A percentile compares a stretch with the other conserved stretches of the same genome.
phyloP scores from a whole-genome alignment of 257 asterid species.

The Penstemon barbatus region DNA sequence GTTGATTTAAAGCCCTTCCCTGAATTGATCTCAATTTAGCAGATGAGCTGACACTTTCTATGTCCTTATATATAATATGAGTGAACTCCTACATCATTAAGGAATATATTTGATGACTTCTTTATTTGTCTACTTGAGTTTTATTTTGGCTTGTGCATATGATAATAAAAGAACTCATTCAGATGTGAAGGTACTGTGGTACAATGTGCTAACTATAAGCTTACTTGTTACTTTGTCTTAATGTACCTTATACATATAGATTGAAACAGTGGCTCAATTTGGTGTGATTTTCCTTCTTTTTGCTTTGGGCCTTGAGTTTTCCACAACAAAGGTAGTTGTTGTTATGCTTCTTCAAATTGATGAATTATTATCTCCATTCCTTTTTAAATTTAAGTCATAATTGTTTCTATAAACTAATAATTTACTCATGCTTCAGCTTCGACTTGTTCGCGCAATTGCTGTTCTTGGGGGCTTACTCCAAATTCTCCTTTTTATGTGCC shows the following conservation, averaged over 20 bases:
- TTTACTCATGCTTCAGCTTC: constrained; percentile 56
- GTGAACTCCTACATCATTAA: constrained; percentile 2
- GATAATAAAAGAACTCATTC: too few relatives aligned
- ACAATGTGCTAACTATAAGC: constrained; percentile 9
- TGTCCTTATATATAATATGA: constrained; percentile 16
- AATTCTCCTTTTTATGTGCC: constrained; percentile 89
- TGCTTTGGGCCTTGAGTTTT: constrained; percentile 97
- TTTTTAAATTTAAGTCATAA: constrained; percentile 20
- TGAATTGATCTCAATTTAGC: constrained; percentile 10
- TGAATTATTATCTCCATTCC: constrained; percentile 5
- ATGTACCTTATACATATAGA: constrained; percentile 50
- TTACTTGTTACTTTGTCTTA: constrained; percentile 18
- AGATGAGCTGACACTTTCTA: not conserved
- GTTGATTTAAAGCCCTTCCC: not conserved
- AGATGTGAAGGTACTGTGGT: too few relatives aligned
- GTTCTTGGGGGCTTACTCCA: constrained; percentile 95
- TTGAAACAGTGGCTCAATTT: constrained; percentile 99
- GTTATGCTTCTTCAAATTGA: constrained; percentile 21
- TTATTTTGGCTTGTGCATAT: constrained; percentile 15
- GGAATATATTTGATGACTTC: constrained; percentile 16
- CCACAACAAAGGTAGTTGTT: constrained; percentile 74
- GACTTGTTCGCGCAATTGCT: constrained; percentile 98
- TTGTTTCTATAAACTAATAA: constrained; percentile 26
- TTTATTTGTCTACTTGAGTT: constrained; percentile 5
- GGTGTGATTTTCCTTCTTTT: constrained; percentile 98